Evolutionary conservation across 345 rosid genomes (phyloP), one percentile per base, ranked within the genome.

Genomic region (Linum lewisii): DNA sequence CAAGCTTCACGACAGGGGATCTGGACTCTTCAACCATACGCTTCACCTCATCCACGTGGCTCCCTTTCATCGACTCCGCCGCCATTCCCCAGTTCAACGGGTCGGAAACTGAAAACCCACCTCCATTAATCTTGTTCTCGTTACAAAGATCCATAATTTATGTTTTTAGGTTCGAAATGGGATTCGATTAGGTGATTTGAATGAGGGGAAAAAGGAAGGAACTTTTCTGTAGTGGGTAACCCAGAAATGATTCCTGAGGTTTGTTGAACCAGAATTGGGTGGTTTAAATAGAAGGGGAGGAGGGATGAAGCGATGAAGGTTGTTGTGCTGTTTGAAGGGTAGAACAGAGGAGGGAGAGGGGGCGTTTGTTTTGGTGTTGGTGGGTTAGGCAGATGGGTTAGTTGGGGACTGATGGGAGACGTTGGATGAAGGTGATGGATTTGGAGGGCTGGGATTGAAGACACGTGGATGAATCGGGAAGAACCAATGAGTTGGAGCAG

Each of bases 161-260:
- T 42, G 47, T 5, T 50, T 14, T 6, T 16, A 15, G 16, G 6
- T 19, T 47, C 4, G 22, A 50, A 50, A 50, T 50, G 19, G 53
- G 53, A n/a, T n/a, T n/a, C 5, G 16, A 7, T n/a, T 21, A 16
- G 16, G 52, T 15, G 4, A 50, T 14, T 10, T n/a, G 1, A 18
- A 6, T 16, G 6, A 7, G 13, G 56, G n/a, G n/a, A n/a, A 20
- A 52, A 52, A 52, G 56, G 23, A 20, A 51, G 54, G 54, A 52
- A 52, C 23, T 19, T 52, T 52, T 5, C 34, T 29, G 34, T 29
- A 52, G 56, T n/a, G n/a, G n/a, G 56, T 52, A n/a, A 52, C 56
- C 56, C 56, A 52, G 25, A 52, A 52, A 42, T 42, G 34, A 42
- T 52, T 52, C 56, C 56, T 52, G 56, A 19, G 56, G 22, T 52